phyloP scores from a whole-genome alignment of 306 rosid species.

The Abrus pulchellus region DNA sequence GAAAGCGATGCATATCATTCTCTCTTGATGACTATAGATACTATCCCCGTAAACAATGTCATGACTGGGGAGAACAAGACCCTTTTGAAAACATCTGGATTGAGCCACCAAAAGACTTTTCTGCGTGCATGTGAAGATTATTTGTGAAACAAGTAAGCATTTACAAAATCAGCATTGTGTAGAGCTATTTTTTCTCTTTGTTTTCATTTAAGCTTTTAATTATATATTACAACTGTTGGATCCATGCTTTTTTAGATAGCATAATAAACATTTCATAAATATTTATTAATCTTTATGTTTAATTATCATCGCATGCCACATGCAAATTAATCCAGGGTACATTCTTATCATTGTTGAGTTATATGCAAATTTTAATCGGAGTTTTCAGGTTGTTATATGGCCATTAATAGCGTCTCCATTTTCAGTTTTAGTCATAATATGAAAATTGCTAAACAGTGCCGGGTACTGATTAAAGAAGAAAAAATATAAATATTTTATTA shows the following conservation, averaged over 20 bases:
- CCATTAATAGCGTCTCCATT: conserved; percentile 12
- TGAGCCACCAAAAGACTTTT: conserved; percentile 70
- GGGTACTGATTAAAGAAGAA: no score
- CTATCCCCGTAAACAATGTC: conserved; percentile 75
- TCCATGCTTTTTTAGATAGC: conserved; percentile 34
- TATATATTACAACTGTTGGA: background rate
- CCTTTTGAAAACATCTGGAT: conserved; percentile 75
- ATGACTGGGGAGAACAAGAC: conserved; percentile 77
- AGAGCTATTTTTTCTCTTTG: background rate
- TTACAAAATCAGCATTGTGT: conserved; percentile 18
- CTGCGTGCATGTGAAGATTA: conserved; percentile 51
- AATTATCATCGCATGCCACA: conserved; percentile 14
- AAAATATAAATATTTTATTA: no score
- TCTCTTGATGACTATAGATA: conserved; percentile 66
- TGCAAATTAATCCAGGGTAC: conserved; percentile 33
- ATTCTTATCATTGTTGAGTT: conserved; percentile 29
- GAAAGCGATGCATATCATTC: conserved; percentile 76
- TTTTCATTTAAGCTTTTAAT: background rate
- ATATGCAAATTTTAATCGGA: conserved; percentile 16
- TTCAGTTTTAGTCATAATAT: conserved; percentile 13
- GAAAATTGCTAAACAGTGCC: no score
- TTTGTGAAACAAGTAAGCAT: conserved; percentile 46
- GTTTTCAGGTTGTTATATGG: conserved; percentile 18
- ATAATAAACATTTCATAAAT: background rate
- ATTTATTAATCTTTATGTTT: background rate